Conservation (phyloP, 2,329 filamentous ascomycete species). For the Neopestalotiopsis sp. region DNA sequence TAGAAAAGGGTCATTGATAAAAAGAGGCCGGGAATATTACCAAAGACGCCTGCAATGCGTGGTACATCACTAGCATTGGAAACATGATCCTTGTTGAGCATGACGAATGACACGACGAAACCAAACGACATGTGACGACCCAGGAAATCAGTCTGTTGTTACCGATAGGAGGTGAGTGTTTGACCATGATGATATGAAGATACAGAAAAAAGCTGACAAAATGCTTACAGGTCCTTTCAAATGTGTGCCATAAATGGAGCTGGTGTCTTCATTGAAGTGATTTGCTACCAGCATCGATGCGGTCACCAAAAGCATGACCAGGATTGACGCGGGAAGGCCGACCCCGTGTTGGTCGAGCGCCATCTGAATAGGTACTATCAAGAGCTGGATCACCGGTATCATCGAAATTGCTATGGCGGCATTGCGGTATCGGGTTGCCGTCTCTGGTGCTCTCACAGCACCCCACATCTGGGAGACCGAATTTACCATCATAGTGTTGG, state of each 20-base stretch:
- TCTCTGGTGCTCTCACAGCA: slow-evolving; percentile 29
- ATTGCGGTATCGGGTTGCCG: slow-evolving; percentile 32
- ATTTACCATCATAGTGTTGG: slow-evolving; percentile 25
- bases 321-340: slow-evolving; percentile 37
- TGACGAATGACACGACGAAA: slow-evolving; percentile 37
- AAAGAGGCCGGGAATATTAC: slow-evolving; percentile 24
- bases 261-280: slow-evolving; percentile 25
- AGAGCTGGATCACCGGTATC: slow-evolving; percentile 30
- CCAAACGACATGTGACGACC: slow-evolving; percentile 40
- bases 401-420: slow-evolving; percentile 32
- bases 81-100: slow-evolving; percentile 38
- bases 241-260: slow-evolving; percentile 30
- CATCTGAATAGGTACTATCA: slow-evolving; percentile 35
- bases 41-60: slow-evolving; percentile 32
- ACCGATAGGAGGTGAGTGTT: neutral
- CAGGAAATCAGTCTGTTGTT: slow-evolving; percentile 32
- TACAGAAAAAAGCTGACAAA: neutral
- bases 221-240: slow-evolving; percentile 32
- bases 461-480: slow-evolving; percentile 31
- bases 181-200: neutral
- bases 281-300: slow-evolving; percentile 31
- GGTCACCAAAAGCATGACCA: slow-evolving; percentile 34
- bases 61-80: slow-evolving; percentile 28
- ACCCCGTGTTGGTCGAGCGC: slow-evolving; percentile 29
- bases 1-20: neutral